Percentiles rank a stretch among this genome's conserved stretches.
Evolutionary conservation across 805 yeast species (phyloP).

Genomic region (Pichia paraexigua): DNA sequence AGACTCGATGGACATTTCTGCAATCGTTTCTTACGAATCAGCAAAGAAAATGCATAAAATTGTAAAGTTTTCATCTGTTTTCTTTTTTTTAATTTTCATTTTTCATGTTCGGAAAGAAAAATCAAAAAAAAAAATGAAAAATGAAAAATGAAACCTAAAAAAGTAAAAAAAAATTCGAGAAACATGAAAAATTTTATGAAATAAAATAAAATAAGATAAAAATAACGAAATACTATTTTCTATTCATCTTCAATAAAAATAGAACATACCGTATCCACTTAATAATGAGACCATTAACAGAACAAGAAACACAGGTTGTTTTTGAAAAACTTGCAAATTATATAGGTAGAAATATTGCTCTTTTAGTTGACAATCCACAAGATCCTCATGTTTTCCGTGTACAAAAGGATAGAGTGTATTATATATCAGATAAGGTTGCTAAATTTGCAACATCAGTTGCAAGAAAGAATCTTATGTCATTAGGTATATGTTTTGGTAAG

Average conservation of each 20-base stretch:
- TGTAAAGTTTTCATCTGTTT: not conserved
- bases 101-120: not conserved
- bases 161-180: not conserved
- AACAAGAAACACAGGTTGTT: constrained; percentile 92
- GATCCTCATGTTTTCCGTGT: constrained; percentile 92
- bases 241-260: not conserved
- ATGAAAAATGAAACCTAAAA: too few relatives aligned
- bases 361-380: constrained; percentile 73
- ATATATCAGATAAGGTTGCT: constrained; percentile 75
- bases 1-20: not conserved
- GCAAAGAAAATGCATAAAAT: not conserved
- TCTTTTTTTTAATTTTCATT: not conserved
- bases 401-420: constrained; percentile 94
- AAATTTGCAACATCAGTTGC: constrained; percentile 86
- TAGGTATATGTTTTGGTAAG: constrained; percentile 92
- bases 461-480: constrained; percentile 81
- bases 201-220: not conserved
- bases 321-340: constrained; percentile 95
- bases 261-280: not conserved
- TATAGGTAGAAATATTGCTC: constrained; percentile 91
- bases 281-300: constrained; percentile 87
- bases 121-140: too few relatives aligned
- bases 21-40: not conserved
- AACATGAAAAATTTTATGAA: not conserved
- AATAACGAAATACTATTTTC: not conserved